These are phyloP conservation scores for Trichosporon coremiiforme DNA, from an alignment of 1,284 basidiomycete genomes.

Conservation along the genomic window DNA sequence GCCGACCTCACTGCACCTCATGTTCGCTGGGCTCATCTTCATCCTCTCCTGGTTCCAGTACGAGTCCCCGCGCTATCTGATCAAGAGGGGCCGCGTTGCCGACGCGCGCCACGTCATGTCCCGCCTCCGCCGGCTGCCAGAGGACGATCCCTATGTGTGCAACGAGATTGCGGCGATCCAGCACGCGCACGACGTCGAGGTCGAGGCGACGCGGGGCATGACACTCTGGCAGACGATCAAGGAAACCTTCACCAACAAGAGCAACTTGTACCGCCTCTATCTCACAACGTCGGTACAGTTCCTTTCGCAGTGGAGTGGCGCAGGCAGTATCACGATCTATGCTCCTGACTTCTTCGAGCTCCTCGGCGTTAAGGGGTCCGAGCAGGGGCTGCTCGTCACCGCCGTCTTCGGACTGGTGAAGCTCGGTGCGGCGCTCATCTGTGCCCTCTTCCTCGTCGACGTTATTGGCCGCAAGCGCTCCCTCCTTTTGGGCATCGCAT, in stretches of 20 bases:
- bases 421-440: conserved; percentile 23
- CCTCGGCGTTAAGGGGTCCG: conserved; percentile 23
- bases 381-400: conserved; percentile 23
- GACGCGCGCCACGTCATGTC: conserved; percentile 33
- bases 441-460: conserved; percentile 29
- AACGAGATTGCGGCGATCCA: conserved; percentile 36
- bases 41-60: conserved; percentile 23
- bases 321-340: conserved; percentile 29
- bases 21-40: conserved; percentile 27
- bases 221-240: conserved; percentile 17
- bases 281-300: conserved; percentile 25
- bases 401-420: conserved; percentile 28
- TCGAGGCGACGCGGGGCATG: conserved; percentile 23
- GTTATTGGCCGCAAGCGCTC: conserved; percentile 29
- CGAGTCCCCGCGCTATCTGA: conserved; percentile 36
- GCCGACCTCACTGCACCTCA: conserved; percentile 27
- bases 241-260: conserved; percentile 17
- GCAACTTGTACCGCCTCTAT: conserved; percentile 23
- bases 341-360: conserved; percentile 25
- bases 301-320: conserved; percentile 28
- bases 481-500: conserved; percentile 23
- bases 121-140: conserved; percentile 32
- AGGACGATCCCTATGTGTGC: conserved; percentile 32
- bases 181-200: conserved; percentile 27
- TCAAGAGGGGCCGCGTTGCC: conserved; percentile 34